Conservation (phyloP, 257 asterid genomes). For the Fraxinus anomala region DNA sequence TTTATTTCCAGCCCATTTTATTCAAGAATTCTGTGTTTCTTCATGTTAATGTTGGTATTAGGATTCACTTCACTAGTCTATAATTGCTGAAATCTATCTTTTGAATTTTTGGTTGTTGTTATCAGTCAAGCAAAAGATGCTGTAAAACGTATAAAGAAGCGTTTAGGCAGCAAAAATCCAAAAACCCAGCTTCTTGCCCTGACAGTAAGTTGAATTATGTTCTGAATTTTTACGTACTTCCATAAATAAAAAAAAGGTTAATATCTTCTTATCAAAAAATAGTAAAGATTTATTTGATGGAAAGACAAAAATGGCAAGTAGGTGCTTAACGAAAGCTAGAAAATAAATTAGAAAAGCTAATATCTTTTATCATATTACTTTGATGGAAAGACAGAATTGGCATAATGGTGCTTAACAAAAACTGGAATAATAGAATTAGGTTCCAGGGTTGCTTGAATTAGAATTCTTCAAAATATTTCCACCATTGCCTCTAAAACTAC, state of each 20-base stretch:
- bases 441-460: background rate
- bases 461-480: background rate
- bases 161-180: slow-evolving; percentile 83
- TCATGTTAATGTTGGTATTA: background rate
- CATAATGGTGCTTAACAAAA: background rate
- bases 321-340: background rate
- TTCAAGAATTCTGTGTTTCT: background rate
- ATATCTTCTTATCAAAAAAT: background rate
- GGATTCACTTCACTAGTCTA: background rate
- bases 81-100: background rate
- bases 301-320: background rate
- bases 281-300: background rate
- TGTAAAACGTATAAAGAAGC: slow-evolving; percentile 84
- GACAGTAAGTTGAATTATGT: slow-evolving; percentile 60
- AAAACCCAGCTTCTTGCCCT: slow-evolving; percentile 95
- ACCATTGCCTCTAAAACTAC: background rate
- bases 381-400: background rate
- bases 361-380: background rate
- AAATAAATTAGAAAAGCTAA: background rate
- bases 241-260: background rate
- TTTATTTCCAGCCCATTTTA: background rate
- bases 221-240: background rate
- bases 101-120: slow-evolving; percentile 29
- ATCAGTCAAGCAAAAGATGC: slow-evolving; percentile 93
- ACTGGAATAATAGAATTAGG: background rate